Base-by-base conservation (phyloP, 2,329 filamentous ascomycete species). In the Coniochaeta sp. region DNA sequence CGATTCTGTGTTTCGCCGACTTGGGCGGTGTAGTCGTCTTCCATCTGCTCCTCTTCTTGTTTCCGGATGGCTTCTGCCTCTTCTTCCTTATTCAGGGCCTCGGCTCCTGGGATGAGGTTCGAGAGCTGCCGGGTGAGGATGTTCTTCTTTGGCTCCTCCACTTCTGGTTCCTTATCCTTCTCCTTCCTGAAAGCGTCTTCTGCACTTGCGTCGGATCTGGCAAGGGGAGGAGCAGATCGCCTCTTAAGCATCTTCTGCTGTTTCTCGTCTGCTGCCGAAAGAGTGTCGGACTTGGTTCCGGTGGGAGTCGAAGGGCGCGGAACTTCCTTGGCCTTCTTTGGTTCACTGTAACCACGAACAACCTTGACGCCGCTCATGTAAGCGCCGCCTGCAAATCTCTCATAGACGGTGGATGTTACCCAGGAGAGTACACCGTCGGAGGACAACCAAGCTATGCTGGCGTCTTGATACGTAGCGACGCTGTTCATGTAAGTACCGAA, bases 401-500 rank as follows among this genome's bases (percentile, higher is more conserved):
- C 86, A 64, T 96, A 96, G 16, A 96, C 80, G 0, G 89, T 92
- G 42, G 87, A 91, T 51, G 90, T 91, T 61, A 97, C 89, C 65
- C 91, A 87, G 2, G 90, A 94, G 60, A 96, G 81, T 58, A 96
- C 88, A 58, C 91, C 86, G 57, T 97, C 91, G 0, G 87, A 89
- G 7, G 89, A 83, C 16, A 97, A 69, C 84, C 89, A 95, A 2
- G 90, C 92, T 1, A 87, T 91, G 8, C 71, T 85, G 1, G 81
- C 76, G 68, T 96, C 91, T 62, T 95, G 87, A 65, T 95, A 97
- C 1, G 91, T 95, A 3, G 88, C 91, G 51, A 94, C 82, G 33
- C 83, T 91, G 64, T 94, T 96, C 87, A 96, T 95, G 63, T 95
- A 89, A 9, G 87, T 81, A 2, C 92, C 92, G 65, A 96, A 96